Evolutionary conservation across 2,329 filamentous ascomycete species (phyloP).

Genomic region (Microthyrium microscopicum): DNA sequence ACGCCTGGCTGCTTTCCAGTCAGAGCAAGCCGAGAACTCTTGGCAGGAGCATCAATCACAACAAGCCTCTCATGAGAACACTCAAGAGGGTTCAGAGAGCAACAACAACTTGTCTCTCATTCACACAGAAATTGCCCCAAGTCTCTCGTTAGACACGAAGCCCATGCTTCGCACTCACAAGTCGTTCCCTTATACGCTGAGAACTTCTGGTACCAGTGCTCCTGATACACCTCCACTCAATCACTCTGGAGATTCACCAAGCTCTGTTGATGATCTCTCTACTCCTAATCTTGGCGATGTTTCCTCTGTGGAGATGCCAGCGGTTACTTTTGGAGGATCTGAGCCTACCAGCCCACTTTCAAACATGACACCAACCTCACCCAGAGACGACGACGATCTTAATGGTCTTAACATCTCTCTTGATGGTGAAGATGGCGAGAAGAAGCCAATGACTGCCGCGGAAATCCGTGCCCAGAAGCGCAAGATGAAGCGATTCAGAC

Average conservation of each 20-base stretch:
- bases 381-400: conserved; percentile 19
- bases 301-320: conserved; percentile 17
- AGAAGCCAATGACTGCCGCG: conserved; percentile 24
- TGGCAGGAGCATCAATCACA: conserved; percentile 20
- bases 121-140: conserved; percentile 19
- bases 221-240: conserved; percentile 10
- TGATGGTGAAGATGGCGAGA: conserved; percentile 14
- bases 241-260: conserved; percentile 9
- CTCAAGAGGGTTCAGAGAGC: conserved; percentile 17
- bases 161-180: conserved; percentile 26
- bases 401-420: conserved; percentile 20
- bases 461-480: conserved; percentile 32
- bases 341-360: conserved; percentile 29
- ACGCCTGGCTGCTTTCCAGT: conserved; percentile 31
- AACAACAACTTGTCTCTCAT: conserved; percentile 23
- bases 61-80: conserved; percentile 18
- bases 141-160: conserved; percentile 15
- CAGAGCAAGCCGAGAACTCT: conserved; percentile 25
- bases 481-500: conserved; percentile 62
- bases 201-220: conserved; percentile 15
- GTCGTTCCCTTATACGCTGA: conserved; percentile 26
- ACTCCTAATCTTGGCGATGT: conserved; percentile 19
- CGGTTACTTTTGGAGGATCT: conserved; percentile 24
- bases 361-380: conserved; percentile 27
- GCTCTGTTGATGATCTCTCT: conserved; percentile 14